Base-by-base conservation (phyloP, 345 rosid species). In the Laguncularia racemosa region DNA sequence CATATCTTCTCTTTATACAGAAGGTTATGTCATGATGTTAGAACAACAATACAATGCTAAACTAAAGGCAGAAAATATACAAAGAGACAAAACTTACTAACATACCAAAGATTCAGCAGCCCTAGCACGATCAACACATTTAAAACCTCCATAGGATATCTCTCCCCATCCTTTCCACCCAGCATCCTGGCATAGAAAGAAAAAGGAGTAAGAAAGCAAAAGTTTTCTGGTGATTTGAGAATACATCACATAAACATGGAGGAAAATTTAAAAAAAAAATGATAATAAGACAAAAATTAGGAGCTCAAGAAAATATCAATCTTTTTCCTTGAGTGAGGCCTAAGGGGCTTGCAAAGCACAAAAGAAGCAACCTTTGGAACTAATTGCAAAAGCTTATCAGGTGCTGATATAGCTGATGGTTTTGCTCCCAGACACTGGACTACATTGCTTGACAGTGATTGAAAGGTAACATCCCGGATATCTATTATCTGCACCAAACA, bases 121-220 rank as follows among this genome's bases (percentile, higher is more conserved):
- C 66, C 83, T 74, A 52, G 96, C 92, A 53, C 95, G 92, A 71
- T 73, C 69, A 48, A 86, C 71, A 62, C 88, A 78, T 66, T 75
- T 78, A 59, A 73, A 66, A 55, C 98, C 98, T 66, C 93, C 95
- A 77, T 91, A 91, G 2, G 98, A 91, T 69, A 91, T 84, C 72
- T 91, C 98, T 52, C 96, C 98, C 98, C 98, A 91, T 65, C 68
- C 69, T 80, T 88, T 88, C 98, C 98, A 91, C 52, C 98, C 98
- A 70, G 80, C 64, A 53, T 80, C 86, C 98, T 86, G 76, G 16
- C n/a, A 46, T 14, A 18, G 38, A 8, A 50, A 20, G 46, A 14
- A 44, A 17, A n/a, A 15, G 2, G 10, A 0, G 38, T 20, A 14
- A 48, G 40, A 56, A 55, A 13, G 26, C 16, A 33, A 12, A 49